Base-by-base conservation (phyloP, 2,329 filamentous ascomycete genomes). In the Byssochlamys sp. region DNA sequence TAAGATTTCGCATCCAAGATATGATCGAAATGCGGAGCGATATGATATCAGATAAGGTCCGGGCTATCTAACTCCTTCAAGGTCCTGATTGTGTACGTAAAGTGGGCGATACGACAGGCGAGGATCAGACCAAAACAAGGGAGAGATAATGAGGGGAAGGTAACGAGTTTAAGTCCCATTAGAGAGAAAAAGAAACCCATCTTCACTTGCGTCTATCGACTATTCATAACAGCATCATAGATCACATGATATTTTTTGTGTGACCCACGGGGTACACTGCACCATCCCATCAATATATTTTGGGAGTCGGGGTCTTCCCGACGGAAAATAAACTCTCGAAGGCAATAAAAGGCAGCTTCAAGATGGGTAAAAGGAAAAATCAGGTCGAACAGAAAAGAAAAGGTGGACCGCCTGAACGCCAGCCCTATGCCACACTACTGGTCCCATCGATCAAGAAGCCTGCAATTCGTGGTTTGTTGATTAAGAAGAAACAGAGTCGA, bases 351-450 rank as follows among this genome's bases (percentile, higher is more conserved):
- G n/a, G 58, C 33, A 58, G 59, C 59, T 57, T 60, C 61, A 61
- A 63, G 61, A 63, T 62, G 60, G 60, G 61, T 59, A 63, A 62
- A 63, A 60, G 39, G 19, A 14, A 64, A 63, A 64, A 61, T 19
- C 57, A 60, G 63, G 62, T 63, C 58, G 59, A 63, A 64, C 45
- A 58, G 62, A 65, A 65, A 65, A 65, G 59, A 65, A 65, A 66
- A 64, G 61, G 63, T 68, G 66, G 63, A 71, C 70, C 70, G 71
- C 71, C 71, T 66, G 67, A 73, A 73, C 71, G 71, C 71, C 71
- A 71, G 71, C 71, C 71, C 69, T 67, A 72, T 72, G 71, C 71
- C 71, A 72, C 69, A 69, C 67, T 71, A 68, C 68, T 65, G 63
- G 66, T 70, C 67, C 67, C 66, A 69, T 69, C 65, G 64, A 62